Percentiles rank a stretch among this genome's conserved stretches.
phyloP scores from a whole-genome alignment of 192 early-diverging fungal species.

The Funneliformis mosseae region DNA sequence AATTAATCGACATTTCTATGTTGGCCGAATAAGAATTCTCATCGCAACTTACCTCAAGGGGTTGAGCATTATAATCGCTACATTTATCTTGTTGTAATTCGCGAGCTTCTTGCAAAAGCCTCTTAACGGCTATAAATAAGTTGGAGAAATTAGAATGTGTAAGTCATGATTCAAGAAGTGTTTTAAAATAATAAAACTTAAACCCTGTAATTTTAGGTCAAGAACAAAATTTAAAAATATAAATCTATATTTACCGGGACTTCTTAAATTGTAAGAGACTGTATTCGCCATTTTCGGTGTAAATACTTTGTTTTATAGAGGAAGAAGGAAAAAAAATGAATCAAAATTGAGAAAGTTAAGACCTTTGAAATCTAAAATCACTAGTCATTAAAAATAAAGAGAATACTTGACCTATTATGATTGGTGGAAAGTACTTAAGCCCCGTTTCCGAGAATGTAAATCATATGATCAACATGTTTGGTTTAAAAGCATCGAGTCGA shows the following conservation, averaged over 20 bases:
- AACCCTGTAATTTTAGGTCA: too few species aligned
- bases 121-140: slow-evolving; percentile 64
- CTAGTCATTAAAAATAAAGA: too few species aligned
- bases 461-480: too few species aligned
- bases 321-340: too few species aligned
- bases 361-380: too few species aligned
- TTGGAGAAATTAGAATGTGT: too few species aligned
- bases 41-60: slow-evolving; percentile 55
- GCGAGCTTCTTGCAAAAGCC: slow-evolving; percentile 76
- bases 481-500: too few species aligned
- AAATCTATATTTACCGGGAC: neutral
- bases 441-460: too few species aligned
- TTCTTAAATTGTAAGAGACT: neutral
- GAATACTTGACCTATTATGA: neutral
- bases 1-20: too few species aligned
- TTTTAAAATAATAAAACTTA: neutral
- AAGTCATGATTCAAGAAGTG: neutral
- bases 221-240: too few species aligned
- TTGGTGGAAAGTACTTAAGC: neutral
- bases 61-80: slow-evolving; percentile 73
- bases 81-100: slow-evolving; percentile 72
- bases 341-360: too few species aligned
- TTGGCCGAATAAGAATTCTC: neutral
- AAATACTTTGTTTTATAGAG: neutral
- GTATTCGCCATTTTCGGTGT: neutral